A percentile compares a stretch with the other conserved stretches of the same genome.
Conservation (phyloP, 805 yeast genomes). For the Cyberlindnera euphorbiiphila region DNA sequence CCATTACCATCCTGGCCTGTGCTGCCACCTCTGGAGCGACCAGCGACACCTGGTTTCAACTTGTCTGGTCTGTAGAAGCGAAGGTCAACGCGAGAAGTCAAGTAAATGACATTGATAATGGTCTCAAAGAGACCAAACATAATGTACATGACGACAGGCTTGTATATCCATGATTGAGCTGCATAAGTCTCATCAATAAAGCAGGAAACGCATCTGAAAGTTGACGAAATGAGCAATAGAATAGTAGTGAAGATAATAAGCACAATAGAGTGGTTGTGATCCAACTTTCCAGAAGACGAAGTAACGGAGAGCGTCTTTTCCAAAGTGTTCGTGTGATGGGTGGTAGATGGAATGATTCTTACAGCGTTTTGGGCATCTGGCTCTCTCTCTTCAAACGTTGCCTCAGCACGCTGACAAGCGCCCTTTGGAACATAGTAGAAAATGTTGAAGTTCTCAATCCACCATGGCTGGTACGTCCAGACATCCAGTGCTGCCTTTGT, state of each 20-base stretch:
- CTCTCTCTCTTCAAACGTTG: conserved; percentile 43
- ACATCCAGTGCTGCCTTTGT: conserved; percentile 46
- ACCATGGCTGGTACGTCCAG: conserved; percentile 68
- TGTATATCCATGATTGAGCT: conserved; percentile 40
- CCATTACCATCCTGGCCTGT: neutral
- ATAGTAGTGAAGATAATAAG: conserved; percentile 42
- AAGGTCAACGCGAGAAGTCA: conserved; percentile 65
- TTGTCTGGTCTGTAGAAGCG: conserved; percentile 77
- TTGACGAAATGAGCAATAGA: conserved; percentile 46
- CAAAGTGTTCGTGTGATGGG: conserved; percentile 33
- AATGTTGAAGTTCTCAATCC: conserved; percentile 64
- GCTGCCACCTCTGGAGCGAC: conserved; percentile 5
- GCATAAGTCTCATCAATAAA: conserved; percentile 32
- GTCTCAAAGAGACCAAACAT: conserved; percentile 68
- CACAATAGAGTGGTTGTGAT: conserved; percentile 48
- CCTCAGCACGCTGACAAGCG: conserved; percentile 47
- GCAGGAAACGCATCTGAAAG: conserved; percentile 46
- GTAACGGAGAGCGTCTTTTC: conserved; percentile 26
- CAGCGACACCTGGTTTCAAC: conserved; percentile 30
- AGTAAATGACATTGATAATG: conserved; percentile 50
- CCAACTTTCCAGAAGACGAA: conserved; percentile 35
- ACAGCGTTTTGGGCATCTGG: conserved; percentile 26
- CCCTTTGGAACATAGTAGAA: conserved; percentile 55
- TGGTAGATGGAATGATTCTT: conserved; percentile 52
- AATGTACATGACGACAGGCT: conserved; percentile 60